These are phyloP conservation scores for Stemphylium lycopersici DNA, from an alignment of 2,329 filamentous ascomycete genomes.

Conservation along the genomic window DNA sequence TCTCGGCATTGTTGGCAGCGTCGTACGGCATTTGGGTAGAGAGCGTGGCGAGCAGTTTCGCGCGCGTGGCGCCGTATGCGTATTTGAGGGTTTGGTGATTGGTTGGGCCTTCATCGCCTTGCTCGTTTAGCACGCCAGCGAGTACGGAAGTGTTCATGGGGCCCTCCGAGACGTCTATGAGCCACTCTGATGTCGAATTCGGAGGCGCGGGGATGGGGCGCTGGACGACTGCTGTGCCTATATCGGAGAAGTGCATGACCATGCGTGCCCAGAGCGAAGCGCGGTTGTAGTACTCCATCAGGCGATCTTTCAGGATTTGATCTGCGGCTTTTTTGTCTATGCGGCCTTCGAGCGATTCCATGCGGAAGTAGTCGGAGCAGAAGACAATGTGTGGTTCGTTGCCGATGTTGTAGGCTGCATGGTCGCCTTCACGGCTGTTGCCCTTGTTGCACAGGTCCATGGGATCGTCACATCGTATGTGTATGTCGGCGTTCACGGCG, in stretches of 20 bases:
- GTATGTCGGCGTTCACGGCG: conserved; percentile 37
- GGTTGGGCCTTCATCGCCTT: conserved; percentile 25
- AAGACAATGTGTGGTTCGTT: conserved; percentile 46
- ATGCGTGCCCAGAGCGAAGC: conserved; percentile 44
- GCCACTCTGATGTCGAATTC: conserved; percentile 32
- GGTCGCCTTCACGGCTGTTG: conserved; percentile 37
- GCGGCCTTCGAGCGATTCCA: conserved; percentile 31
- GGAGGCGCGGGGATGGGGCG: conserved; percentile 19
- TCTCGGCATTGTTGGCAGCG: conserved; percentile 43
- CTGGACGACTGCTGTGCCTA: conserved; percentile 38
- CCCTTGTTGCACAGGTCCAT: conserved; percentile 33
- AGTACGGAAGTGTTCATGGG: conserved; percentile 44
- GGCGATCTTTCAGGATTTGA: conserved; percentile 27
- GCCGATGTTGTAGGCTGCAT: conserved; percentile 44
- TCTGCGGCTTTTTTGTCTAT: conserved; percentile 34
- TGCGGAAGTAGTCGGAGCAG: conserved; percentile 37
- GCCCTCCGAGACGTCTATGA: conserved; percentile 19
- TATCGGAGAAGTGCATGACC: conserved; percentile 41
- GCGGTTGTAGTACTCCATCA: conserved; percentile 44
- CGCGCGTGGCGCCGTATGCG: conserved; percentile 42
- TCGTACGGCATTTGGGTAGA: conserved; percentile 43
- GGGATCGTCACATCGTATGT: conserved; percentile 45
- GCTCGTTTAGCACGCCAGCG: conserved; percentile 38
- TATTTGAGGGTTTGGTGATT: conserved; percentile 37
- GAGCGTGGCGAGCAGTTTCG: conserved; percentile 39